Percentiles rank a stretch among this genome's conserved stretches.
phyloP scores from a whole-genome alignment of 106 monocot genomes.

The Narthecium ossifragum region DNA sequence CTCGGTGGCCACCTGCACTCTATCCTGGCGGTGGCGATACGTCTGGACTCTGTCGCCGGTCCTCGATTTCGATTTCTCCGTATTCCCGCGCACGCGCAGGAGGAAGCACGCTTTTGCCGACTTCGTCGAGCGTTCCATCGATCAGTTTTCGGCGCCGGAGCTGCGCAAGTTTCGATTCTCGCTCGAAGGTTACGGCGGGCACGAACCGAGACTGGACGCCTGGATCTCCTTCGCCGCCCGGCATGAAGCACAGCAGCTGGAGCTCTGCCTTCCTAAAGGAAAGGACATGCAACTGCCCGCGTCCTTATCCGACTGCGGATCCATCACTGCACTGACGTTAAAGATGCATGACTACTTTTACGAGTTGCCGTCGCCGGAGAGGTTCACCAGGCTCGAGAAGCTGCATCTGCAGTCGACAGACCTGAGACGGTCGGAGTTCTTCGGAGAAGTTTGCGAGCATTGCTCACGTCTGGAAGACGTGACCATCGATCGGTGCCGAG shows the following conservation, averaged over 20 bases:
- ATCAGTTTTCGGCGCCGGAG: background rate
- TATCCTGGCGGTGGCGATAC: slow-evolving; percentile 16
- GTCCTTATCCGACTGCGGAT: slow-evolving; percentile 5
- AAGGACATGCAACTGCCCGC: slow-evolving; percentile 2
- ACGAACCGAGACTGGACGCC: slow-evolving; percentile 1
- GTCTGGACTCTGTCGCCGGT: slow-evolving; percentile 1
- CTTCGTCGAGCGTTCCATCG: slow-evolving; percentile 1
- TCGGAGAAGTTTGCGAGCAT: slow-evolving; percentile 2
- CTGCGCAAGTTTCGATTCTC: slow-evolving; percentile 1
- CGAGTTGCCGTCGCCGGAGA: background rate
- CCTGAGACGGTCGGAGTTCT: slow-evolving; percentile 1
- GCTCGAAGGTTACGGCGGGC: slow-evolving; percentile 11
- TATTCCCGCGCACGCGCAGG: background rate
- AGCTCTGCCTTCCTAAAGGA: slow-evolving; percentile 12
- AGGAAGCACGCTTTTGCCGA: background rate
- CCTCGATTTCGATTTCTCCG: slow-evolving; percentile 18
- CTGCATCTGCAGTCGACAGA: slow-evolving; percentile 7
- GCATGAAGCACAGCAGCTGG: slow-evolving; percentile 8
- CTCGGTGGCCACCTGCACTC: slow-evolving; percentile 8
- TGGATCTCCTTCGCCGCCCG: slow-evolving; percentile 8
- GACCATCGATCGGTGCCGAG: slow-evolving; percentile 11
- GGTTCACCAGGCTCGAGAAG: background rate
- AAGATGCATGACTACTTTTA: slow-evolving; percentile 5
- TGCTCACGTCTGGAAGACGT: slow-evolving; percentile 9
- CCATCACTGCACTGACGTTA: slow-evolving; percentile 3